Evolutionary conservation across 495 filamentous ascomycete genomes (phyloP), one percentile per base, ranked within the genome.

Genomic region (Hapsidospora chrysogenum): DNA sequence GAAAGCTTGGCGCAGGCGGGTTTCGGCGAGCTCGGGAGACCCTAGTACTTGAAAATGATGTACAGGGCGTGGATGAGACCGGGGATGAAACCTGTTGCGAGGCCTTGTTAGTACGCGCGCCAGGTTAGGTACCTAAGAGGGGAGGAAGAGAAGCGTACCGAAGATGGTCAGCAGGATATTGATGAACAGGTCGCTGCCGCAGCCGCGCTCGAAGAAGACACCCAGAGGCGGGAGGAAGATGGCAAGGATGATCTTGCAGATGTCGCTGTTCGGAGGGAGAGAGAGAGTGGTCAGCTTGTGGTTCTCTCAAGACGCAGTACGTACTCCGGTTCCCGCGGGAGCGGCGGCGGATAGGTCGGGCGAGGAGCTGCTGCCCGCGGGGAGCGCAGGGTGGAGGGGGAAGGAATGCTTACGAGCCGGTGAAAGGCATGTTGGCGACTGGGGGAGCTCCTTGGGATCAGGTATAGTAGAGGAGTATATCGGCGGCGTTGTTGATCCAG

Each of bases 191-290:
- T 93, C 84, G 35, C 75, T 69, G 50, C 78, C 79, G 63, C 86
- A 94, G 48, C 85, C 85, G 33, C 76, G 72, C 63, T 92, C 80
- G 41, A 86, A 74, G 68, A 87, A 86, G 50, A 87, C 85, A 52
- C 85, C 84, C 26, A 92, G 68, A 52, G 85, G 85, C 25, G 85
- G 85, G 41, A 89, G 75, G 63, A 89, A 58, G 65, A 89, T 64
- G 60, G 82, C 82, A 52, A 86, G 64, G 61, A 92, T 74, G 68
- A 92, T 85, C 66, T 92, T 87, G 78, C 76, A 77, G 67, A 87
- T 82, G 53, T 92, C 83, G 58, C 81, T 86, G 46, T 31, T 27
- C n/a, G n/a, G n/a, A n/a, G n/a, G n/a, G n/a, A n/a, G n/a, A n/a
- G n/a, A n/a, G n/a, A n/a, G n/a, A n/a, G n/a, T n/a, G n/a, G n/a